Base-by-base conservation (phyloP, 257 asterid genomes). In the Haberlea rhodopensis region DNA sequence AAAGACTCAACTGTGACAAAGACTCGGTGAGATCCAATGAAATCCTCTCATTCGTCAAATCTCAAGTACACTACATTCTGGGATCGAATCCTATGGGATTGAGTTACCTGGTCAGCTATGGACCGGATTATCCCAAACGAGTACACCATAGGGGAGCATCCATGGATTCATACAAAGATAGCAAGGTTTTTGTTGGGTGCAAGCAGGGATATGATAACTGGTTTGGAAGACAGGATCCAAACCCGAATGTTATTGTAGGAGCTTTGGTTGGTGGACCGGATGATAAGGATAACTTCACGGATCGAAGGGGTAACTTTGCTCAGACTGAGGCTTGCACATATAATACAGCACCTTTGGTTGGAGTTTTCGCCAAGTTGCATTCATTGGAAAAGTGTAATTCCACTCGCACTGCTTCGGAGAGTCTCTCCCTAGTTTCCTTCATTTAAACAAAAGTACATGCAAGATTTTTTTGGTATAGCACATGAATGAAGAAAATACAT, bases 281-380 rank as follows among this genome's bases (percentile, higher is more conserved):
- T 60, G 26, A 45, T 1, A 60, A 69, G 6, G 96, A 89, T 31
- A 56, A 59, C 3, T 89, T 89, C 53, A 64, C 53, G 28, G 96
- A 89, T 24, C 54, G 67, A 21, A 81, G 94, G 43, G 80, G 75
- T 4, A 89, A 84, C 37, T 89, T 76, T 16, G 86, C 78, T 9
- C 96, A 89, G 53, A 83, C 87, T 0, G 95, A 89, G 82, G 95
- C 96, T 1, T 89, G 95, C 72, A 86, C 96, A 3, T 89, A 89
- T 46, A 87, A 89, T 27, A 84, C 95, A 0, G 94, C 95, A 4
- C 92, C 95, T 0, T 76, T 89, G 5, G 89, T 89, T 20, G 95
- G 95, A 8, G 69, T 86, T 70, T 84, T 86, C 37, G 94, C 96
- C 2, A 81, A 75, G 55, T 57, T 89, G 51, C 71, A 61, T 52